Evolutionary conservation across 768 basidiomycete species (phyloP), one percentile per base, ranked within the genome.

Genomic region (Paxillus involutus): DNA sequence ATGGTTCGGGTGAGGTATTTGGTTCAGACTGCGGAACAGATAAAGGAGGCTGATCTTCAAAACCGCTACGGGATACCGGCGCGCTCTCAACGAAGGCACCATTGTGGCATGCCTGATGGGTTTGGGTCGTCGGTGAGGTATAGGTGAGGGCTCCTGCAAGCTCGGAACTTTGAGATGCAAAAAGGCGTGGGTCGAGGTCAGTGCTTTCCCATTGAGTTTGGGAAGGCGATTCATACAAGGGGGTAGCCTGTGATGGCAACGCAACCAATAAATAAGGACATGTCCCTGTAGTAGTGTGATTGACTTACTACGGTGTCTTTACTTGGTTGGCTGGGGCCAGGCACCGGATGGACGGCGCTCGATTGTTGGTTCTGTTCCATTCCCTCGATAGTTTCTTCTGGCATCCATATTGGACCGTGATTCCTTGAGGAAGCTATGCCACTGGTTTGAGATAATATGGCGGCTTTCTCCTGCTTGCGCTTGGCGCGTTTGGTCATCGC

Each of bases 381-480:
- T 35, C 24, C 42, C 21, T 52, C 44, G 13, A 30, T n/a, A 14
- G 44, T 19, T 44, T 52, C 42, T 40, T 36, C 50, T 44, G 57
- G 55, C 44, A 56, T 51, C 58, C 52, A 53, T 8, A 39, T 46
- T 16, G 35, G 21, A 6, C 35, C 21, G 8, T 42, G 54, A 37
- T 46, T 36, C 10, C 32, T 40, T 4, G 48, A 16, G 19, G 47
- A 33, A n/a, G 47, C 26, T 24, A 42, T 39, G 1, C 42, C 50
- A 36, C 49, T 40, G 17, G 19, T 56, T 30, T 42, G 60, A 4
- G 51, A 58, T 30, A 46, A 55, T 9, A 75, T 58, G 6, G 75
- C 72, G 0, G 74, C 75, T 63, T 82, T 83, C 63, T 84, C 81
- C 57, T 72, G 58, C 63, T 81, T 82, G 53, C 80, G 67, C 51